Conservation (phyloP, 768 basidiomycete genomes). For the Tylopilus subfusipes region DNA sequence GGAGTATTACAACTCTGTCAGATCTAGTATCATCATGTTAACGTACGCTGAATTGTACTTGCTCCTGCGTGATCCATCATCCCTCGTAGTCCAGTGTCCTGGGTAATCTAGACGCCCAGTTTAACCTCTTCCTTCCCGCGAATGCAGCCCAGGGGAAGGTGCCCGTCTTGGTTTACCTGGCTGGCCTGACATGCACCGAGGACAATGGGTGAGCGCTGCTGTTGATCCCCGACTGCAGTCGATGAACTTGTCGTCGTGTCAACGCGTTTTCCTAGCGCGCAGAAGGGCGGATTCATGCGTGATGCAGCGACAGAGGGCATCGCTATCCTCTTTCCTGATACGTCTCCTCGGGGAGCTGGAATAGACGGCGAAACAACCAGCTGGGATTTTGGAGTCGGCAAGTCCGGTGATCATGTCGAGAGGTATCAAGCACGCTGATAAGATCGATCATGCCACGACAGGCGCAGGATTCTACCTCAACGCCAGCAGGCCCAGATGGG, state of each 20-base stretch:
- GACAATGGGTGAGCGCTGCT: conserved; percentile 72
- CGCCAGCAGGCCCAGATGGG: conserved; percentile 73
- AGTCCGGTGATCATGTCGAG: conserved; percentile 3
- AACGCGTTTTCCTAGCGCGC: conserved; percentile 50
- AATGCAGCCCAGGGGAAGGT: conserved; percentile 54
- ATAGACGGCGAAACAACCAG: conserved; percentile 74
- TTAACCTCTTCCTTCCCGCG: conserved; percentile 87
- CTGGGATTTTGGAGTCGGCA: conserved; percentile 91
- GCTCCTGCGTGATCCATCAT: neutral
- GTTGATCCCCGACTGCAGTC: neutral
- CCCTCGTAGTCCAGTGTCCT: conserved; percentile 59
- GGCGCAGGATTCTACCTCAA: conserved; percentile 95
- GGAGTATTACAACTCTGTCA: neutral
- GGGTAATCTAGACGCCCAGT: conserved; percentile 66
- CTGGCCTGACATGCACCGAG: conserved; percentile 87
- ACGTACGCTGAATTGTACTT: neutral
- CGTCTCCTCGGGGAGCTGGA: conserved; percentile 89
- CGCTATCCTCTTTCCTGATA: conserved; percentile 90
- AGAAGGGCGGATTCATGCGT: conserved; percentile 91
- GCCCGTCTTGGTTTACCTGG: conserved; percentile 79
- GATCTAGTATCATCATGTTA: too few relatives aligned
- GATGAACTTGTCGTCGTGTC: neutral
- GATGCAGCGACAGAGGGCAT: conserved; percentile 82
- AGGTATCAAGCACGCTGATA: conserved; percentile 1
- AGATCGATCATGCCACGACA: conserved; percentile 10